Base-by-base conservation (phyloP, 1,284 basidiomycete species). In the Pterula multifida region DNA sequence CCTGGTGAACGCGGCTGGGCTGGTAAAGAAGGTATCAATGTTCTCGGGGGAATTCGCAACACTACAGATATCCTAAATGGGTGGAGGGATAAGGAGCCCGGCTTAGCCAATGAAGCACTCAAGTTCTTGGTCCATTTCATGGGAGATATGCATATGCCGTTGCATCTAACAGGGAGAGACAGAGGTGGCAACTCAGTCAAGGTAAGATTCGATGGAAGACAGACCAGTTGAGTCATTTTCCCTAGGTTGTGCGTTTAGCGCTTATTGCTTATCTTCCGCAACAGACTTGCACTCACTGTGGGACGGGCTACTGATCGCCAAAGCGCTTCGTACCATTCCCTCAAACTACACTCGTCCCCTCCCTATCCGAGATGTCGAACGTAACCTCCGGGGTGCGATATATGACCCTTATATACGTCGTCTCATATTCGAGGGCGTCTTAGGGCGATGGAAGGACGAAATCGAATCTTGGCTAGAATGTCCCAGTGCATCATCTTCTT, bases 121-220 rank as follows among this genome's bases (percentile, higher is more conserved):
- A 87, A 90, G 61, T 96, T 95, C 70, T 69, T 97, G 47, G 78
- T 92, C 32, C 93, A 97, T 62, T 92, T 91, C 55, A 54, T 94
- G 6, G 93, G 93, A 0, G 93, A 96, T 61, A 72, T 94, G 72
- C 92, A 95, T 60, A 85, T 87, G 75, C 92, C 92, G 6, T 69
- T 96, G 48, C 93, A 97, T 63, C 73, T 96, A 39, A 86, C 87
- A 0, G 90, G 90, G 2, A 71, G 90, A 15, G 81, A 89, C 55
- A 73, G 85, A 26, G 92, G 93, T 1, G 92, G 92, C 1, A 96
- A 96, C 60, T 76, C 76, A 21, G 74, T 73, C 54, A 79, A 79
- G 57, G 85, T 91, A 25, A 59, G 66, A 11, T 91, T 86, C 61
- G 84, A 83, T 56, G 78, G 77, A 0, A 70, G 83, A 19, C 62